Evolutionary conservation across 1,139 yeast species (phyloP), one percentile per base, ranked within the genome.

Genomic region (Scheffersomyces insectosa): DNA sequence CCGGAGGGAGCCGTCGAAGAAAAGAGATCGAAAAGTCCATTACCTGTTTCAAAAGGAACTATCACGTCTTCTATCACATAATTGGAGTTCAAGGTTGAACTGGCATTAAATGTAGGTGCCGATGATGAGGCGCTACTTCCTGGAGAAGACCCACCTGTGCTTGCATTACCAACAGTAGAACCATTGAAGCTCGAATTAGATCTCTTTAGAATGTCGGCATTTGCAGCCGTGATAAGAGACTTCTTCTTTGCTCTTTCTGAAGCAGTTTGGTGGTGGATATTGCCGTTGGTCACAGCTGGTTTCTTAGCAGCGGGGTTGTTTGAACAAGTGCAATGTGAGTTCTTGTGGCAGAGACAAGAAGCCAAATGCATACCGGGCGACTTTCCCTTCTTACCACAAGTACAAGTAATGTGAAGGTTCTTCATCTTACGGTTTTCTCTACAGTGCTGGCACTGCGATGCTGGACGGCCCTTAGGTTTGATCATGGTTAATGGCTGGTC

Each of bases 391-490:
- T 80, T 74, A 9, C 87, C 85, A 68, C 98, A 91, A 6, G 82
- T 71, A 63, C 97, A 90, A 39, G 79, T 67, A 11, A 83, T 80
- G 59, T 88, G 96, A 7, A 83, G 69, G 52, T 84, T 81, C 54
- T 84, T 85, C 47, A 74, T 62, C 60, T 85, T 86, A 36, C 97
- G 74, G 55, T 83, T 81, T 45, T 86, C 93, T 47, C 93, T 82
- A 61, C 98, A 91, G 60, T 88, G 96, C 36, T 78, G 75, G 57
- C 98, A 91, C 60, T 90, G 97, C 3, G 96, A 84, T 0, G 96
- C 83, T 1, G 99, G 99, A 43, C 99, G 75, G 4, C 99, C 99
- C 62, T 91, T 93, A 10, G 96, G 97, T 62, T 91, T 91, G 63
- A 93, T 91, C 88, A 86, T 85, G 60, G 88, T 85, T 51, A 93